Evolutionary conservation across 2,329 filamentous ascomycete genomes (phyloP).

Genomic region (Nannizzia gypsea): DNA sequence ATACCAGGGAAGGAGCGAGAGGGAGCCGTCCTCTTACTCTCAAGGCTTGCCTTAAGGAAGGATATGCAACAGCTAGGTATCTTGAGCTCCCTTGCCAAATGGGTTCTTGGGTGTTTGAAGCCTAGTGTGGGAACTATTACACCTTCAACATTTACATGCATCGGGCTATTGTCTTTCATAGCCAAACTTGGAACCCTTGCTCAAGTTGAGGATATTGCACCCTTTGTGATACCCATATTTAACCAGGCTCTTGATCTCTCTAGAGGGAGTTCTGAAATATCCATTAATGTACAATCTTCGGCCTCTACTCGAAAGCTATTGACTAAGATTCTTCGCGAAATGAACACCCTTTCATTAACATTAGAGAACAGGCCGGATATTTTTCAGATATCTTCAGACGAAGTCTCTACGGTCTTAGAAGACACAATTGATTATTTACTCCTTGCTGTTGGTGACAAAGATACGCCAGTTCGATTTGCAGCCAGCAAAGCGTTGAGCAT

Average conservation of each 20-base stretch:
- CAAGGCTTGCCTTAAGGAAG: constrained; percentile 66
- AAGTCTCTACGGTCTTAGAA: constrained; percentile 52
- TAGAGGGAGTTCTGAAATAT: constrained; percentile 39
- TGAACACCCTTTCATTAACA: constrained; percentile 53
- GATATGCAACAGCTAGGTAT: constrained; percentile 78
- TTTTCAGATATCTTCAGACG: constrained; percentile 20
- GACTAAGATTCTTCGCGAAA: constrained; percentile 72
- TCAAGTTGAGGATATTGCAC: constrained; percentile 62
- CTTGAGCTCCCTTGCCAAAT: constrained; percentile 54
- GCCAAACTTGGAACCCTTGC: constrained; percentile 60
- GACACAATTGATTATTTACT: constrained; percentile 72
- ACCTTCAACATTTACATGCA: constrained; percentile 57
- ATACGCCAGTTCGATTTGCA: constrained; percentile 80
- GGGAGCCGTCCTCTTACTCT: constrained; percentile 71
- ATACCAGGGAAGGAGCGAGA: constrained; percentile 77
- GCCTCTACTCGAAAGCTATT: constrained; percentile 70
- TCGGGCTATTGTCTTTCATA: constrained; percentile 69
- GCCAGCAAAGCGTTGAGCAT: constrained; percentile 88
- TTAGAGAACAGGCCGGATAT: constrained; percentile 32
- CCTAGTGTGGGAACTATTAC: constrained; percentile 29
- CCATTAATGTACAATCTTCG: constrained; percentile 51
- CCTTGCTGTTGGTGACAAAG: constrained; percentile 66
- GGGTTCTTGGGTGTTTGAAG: constrained; percentile 54
- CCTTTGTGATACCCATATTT: constrained; percentile 56
- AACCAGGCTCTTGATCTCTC: constrained; percentile 50